Percentiles rank a stretch among this genome's conserved stretches.
These are phyloP conservation scores for Clavispora vitiphila DNA, from an alignment of 805 yeast genomes.

Conservation along the genomic window DNA sequence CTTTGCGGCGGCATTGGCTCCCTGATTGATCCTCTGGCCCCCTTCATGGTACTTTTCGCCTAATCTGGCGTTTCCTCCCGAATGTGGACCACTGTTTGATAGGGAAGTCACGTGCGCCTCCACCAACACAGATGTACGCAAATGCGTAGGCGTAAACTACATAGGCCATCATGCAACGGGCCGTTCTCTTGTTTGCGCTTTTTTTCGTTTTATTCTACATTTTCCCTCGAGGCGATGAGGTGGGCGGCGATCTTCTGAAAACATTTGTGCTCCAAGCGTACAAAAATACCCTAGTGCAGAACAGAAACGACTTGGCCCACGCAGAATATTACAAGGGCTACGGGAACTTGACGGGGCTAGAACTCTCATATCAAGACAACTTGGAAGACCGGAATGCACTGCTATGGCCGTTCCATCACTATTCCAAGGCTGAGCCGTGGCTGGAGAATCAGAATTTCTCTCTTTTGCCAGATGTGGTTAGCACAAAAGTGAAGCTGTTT, in stretches of 20 bases:
- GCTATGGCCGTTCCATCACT: constrained; percentile 55
- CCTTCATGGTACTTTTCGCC: too few species aligned
- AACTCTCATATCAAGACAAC: constrained; percentile 58
- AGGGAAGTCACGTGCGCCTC: background rate
- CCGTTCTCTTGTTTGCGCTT: background rate
- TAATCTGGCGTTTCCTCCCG: too few species aligned
- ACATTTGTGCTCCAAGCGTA: constrained; percentile 18
- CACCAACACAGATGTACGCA: background rate
- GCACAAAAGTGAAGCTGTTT: constrained; percentile 42
- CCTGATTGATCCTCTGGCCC: too few species aligned
- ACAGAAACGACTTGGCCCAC: constrained; percentile 24
- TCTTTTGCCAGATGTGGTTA: constrained; percentile 56
- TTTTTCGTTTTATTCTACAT: background rate
- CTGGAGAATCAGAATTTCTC: constrained; percentile 47
- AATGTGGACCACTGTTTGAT: too few species aligned
- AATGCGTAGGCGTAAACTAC: background rate
- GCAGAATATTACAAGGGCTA: constrained; percentile 49
- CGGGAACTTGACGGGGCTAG: constrained; percentile 71
- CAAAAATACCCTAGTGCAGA: constrained; percentile 18
- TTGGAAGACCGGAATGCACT: constrained; percentile 39
- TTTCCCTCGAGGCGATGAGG: background rate
- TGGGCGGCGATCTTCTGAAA: background rate
- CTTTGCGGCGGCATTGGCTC: too few species aligned
- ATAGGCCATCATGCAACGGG: background rate
- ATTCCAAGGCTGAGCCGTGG: constrained; percentile 38